phyloP scores from a whole-genome alignment of 495 filamentous ascomycete genomes.

The Penicillium bovifimosum region DNA sequence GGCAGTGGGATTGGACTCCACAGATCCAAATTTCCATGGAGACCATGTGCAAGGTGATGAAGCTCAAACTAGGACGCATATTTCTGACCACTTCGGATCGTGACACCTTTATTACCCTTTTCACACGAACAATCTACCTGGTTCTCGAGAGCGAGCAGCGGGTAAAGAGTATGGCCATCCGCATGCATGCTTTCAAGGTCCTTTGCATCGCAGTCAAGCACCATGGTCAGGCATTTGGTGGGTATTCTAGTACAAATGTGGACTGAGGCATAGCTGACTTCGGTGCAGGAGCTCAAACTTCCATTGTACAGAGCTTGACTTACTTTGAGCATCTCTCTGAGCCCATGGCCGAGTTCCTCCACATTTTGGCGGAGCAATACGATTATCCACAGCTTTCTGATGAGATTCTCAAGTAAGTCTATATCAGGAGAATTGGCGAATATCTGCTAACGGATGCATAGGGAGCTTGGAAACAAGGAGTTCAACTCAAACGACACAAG shows the following conservation, averaged over 20 bases:
- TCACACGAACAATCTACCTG: conserved; percentile 91
- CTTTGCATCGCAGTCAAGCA: conserved; percentile 96
- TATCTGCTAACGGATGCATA: conserved; percentile 24
- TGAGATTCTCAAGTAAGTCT: conserved; percentile 65
- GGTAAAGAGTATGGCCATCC: conserved; percentile 81
- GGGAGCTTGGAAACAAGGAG: conserved; percentile 93
- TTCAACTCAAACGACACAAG: conserved; percentile 94
- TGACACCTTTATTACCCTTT: conserved; percentile 87
- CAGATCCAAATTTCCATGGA: conserved; percentile 87
- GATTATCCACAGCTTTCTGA: conserved; percentile 95
- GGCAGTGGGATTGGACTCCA: conserved; percentile 77
- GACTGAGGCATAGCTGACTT: conserved; percentile 11
- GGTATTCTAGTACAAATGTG: conserved; percentile 10
- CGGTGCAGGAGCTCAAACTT: conserved; percentile 83
- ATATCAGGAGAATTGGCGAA: background rate
- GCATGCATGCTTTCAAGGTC: conserved; percentile 97
- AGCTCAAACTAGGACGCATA: conserved; percentile 83
- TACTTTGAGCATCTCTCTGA: conserved; percentile 98
- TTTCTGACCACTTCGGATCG: conserved; percentile 96
- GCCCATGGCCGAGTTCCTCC: conserved; percentile 97
- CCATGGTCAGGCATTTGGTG: conserved; percentile 95
- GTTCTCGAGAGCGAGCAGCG: conserved; percentile 91
- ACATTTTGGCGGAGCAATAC: conserved; percentile 95
- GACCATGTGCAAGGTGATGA: conserved; percentile 92
- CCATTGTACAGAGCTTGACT: conserved; percentile 92